Evolutionary conservation across 2,329 filamentous ascomycete species (phyloP).

Genomic region (Leptographium lundbergii): DNA sequence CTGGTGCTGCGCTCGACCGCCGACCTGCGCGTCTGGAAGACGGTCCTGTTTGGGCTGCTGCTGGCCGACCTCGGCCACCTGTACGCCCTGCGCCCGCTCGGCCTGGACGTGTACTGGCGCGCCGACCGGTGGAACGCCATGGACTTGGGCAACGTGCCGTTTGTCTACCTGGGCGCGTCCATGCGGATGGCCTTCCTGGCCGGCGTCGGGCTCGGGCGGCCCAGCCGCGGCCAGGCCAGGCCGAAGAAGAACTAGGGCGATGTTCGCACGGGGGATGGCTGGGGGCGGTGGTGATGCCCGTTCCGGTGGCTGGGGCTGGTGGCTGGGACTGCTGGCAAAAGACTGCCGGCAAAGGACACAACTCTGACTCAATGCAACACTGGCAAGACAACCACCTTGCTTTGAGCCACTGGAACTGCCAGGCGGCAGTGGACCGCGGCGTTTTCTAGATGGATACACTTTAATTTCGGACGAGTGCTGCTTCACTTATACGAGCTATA

Average conservation of each 20-base stretch:
- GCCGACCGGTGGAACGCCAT: constrained; percentile 51
- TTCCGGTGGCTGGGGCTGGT: no score
- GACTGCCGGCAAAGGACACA: no score
- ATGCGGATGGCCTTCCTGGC: constrained; percentile 47
- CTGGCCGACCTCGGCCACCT: constrained; percentile 69
- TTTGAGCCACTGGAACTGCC: no score
- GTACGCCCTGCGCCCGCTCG: constrained; percentile 49
- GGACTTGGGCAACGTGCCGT: constrained; percentile 55
- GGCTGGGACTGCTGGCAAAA: no score
- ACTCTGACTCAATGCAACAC: no score
- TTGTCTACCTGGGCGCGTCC: constrained; percentile 53
- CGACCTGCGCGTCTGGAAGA: constrained; percentile 57
- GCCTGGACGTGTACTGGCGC: constrained; percentile 50
- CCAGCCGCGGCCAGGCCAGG: not conserved
- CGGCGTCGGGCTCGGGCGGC: constrained; percentile 36
- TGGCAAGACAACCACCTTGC: no score
- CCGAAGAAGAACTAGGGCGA: not conserved
- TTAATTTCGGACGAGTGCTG: no score
- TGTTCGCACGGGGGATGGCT: no score
- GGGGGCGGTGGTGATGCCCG: not conserved
- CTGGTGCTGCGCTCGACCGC: constrained; percentile 57
- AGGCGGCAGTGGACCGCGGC: no score
- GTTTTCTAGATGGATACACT: no score
- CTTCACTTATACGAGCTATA: no score
- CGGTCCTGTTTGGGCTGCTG: constrained; percentile 53